phyloP scores from a whole-genome alignment of 768 basidiomycete genomes.

The Boletus reticulatus region DNA sequence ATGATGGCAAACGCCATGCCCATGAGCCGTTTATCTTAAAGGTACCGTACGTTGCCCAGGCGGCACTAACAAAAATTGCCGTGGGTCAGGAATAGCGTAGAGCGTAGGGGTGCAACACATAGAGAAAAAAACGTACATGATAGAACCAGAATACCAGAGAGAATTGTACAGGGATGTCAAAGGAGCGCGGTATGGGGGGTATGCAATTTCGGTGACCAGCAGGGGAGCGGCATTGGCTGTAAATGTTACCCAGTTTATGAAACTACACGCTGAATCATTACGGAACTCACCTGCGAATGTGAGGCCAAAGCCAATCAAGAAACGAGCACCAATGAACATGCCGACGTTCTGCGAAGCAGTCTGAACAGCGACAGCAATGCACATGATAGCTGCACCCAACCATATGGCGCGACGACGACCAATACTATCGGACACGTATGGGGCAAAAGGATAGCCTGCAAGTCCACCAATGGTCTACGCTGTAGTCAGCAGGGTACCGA shows the following conservation, averaged over 20 bases:
- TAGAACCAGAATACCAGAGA: slow-evolving; percentile 83
- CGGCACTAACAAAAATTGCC: slow-evolving; percentile 43
- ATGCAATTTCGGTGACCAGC: slow-evolving; percentile 83
- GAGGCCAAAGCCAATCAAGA: slow-evolving; percentile 75
- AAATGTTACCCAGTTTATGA: slow-evolving; percentile 2
- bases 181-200: slow-evolving; percentile 77
- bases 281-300: slow-evolving; percentile 55
- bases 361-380: slow-evolving; percentile 63
- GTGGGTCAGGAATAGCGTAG: background rate
- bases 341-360: slow-evolving; percentile 67
- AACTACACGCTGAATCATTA: background rate
- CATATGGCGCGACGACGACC: slow-evolving; percentile 67
- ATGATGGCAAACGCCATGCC: slow-evolving; percentile 83
- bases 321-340: slow-evolving; percentile 82
- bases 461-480: slow-evolving; percentile 65
- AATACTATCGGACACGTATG: slow-evolving; percentile 68
- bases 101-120: too few relatives aligned
- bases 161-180: slow-evolving; percentile 80
- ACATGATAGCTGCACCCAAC: slow-evolving; percentile 71
- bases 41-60: slow-evolving; percentile 85
- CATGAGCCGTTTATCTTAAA: slow-evolving; percentile 65
- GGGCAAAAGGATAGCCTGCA: slow-evolving; percentile 66
- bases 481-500: background rate
- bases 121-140: slow-evolving; percentile 47
- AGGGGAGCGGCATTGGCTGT: slow-evolving; percentile 73